Evolutionary conservation across 257 asterid genomes (phyloP), one percentile per base, ranked within the genome.

Genomic region (Prunella vulgaris): DNA sequence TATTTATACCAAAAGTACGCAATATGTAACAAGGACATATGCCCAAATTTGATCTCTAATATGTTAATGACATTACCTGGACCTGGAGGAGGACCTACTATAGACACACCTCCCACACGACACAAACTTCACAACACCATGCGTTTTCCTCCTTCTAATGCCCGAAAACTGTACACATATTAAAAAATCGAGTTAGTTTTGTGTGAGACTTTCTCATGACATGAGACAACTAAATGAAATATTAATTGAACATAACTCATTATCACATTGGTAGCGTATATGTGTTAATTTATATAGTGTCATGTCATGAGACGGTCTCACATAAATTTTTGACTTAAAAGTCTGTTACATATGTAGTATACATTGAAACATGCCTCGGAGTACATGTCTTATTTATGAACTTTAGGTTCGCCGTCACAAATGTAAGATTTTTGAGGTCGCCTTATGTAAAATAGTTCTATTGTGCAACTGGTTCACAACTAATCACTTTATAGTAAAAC

Each of bases 61-160:
- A 25, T 30, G 28, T 10, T 5, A 1, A 14, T 30, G 27, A n/a
- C 46, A 12, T 80, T 17, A 60, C 68, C 76, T 70, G 49, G 90
- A 78, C 51, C 51, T 52, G 28, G 59, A 52, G n/a, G 54, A 17
- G 75, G 93, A 86, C 76, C 82, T 86, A 30, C 81, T 86, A 30
- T 95, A 77, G 70, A 82, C 86, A 67, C 91, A 92, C 82, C 81
- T 85, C 76, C 97, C 96, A 15, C 98, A 90, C 3, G 88, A 82
- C 51, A 90, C 87, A 7, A 76, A 84, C 79, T 78, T 86, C 81
- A 87, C 78, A 77, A 82, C 62, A 35, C 78, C 59, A 15, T 72
- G 89, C 21, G 91, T 79, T 71, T 80, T 88, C 83, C 88, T 88
- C 54, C 84, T 66, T 73, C 86, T 78, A 24, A 84, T 80, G 15